These are phyloP conservation scores for Blastobotrys americana DNA, from an alignment of 805 yeast genomes.

Conservation along the genomic window DNA sequence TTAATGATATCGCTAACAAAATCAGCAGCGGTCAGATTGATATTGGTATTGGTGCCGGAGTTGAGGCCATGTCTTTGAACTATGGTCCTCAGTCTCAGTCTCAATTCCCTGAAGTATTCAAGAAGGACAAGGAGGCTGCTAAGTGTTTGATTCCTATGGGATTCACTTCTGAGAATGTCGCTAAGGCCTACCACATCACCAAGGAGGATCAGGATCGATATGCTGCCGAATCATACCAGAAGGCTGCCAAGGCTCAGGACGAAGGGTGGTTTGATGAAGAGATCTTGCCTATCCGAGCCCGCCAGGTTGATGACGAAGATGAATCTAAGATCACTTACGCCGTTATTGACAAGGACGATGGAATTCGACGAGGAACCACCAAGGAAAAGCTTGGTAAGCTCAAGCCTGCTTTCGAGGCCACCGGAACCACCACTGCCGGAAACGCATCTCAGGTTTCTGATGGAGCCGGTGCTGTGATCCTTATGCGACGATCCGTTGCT, in stretches of 20 bases:
- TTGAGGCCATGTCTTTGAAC: slow-evolving; percentile 86
- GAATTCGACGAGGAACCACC: slow-evolving; percentile 83
- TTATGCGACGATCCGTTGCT: slow-evolving; percentile 82
- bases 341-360: slow-evolving; percentile 67
- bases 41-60: slow-evolving; percentile 88
- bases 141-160: slow-evolving; percentile 95
- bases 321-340: slow-evolving; percentile 51
- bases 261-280: slow-evolving; percentile 79
- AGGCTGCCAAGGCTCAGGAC: slow-evolving; percentile 70
- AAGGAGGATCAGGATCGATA: slow-evolving; percentile 78
- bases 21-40: slow-evolving; percentile 82
- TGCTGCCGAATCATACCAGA: slow-evolving; percentile 79
- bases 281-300: slow-evolving; percentile 69
- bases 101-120: slow-evolving; percentile 45
- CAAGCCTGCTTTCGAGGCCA: slow-evolving; percentile 77
- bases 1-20: slow-evolving; percentile 83
- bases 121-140: slow-evolving; percentile 42
- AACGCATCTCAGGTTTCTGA: slow-evolving; percentile 94
- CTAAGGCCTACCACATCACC: slow-evolving; percentile 52
- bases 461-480: slow-evolving; percentile 86
- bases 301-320: slow-evolving; percentile 43
- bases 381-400: slow-evolving; percentile 65
- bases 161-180: slow-evolving; percentile 87
- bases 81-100: slow-evolving; percentile 78
- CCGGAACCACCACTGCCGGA: slow-evolving; percentile 90